Conservation (phyloP, 495 filamentous ascomycete species). For the Podospora conica region DNA sequence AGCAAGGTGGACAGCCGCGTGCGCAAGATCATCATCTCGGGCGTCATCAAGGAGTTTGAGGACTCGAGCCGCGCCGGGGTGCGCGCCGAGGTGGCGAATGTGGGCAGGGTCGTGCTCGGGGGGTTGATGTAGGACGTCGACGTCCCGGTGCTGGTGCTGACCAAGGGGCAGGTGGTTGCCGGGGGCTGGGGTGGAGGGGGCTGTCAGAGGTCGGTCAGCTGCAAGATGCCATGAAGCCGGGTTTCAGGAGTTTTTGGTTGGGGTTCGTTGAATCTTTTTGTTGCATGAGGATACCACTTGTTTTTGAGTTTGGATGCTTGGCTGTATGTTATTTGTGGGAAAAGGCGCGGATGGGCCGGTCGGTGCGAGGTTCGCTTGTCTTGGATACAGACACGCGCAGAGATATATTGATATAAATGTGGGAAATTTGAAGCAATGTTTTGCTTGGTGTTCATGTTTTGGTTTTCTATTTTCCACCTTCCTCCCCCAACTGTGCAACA, state of each 20-base stretch:
- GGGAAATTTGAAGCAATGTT: background rate
- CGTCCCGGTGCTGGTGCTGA: background rate
- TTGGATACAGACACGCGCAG: background rate
- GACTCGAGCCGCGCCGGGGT: conserved; percentile 68
- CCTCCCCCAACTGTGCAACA: background rate
- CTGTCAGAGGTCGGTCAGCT: background rate
- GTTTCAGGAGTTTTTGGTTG: background rate
- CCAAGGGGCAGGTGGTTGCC: background rate
- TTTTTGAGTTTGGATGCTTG: background rate
- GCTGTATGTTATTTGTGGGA: background rate
- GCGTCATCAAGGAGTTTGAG: conserved; percentile 88
- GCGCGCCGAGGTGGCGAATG: conserved; percentile 71
- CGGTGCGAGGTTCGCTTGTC: background rate
- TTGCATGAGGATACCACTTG: background rate
- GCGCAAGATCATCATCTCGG: conserved; percentile 77
- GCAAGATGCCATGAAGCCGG: background rate
- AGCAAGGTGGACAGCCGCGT: conserved; percentile 81
- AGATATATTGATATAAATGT: background rate
- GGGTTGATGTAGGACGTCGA: conserved; percentile 62
- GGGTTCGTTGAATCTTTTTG: background rate
- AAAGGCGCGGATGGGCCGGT: background rate
- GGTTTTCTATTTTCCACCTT: background rate
- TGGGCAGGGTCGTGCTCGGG: conserved; percentile 84
- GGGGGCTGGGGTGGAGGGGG: background rate
- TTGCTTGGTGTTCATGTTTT: background rate